Evolutionary conservation across 371 early-diverging fungal species (phyloP).

Genomic region (Syncephalis fuscata): DNA sequence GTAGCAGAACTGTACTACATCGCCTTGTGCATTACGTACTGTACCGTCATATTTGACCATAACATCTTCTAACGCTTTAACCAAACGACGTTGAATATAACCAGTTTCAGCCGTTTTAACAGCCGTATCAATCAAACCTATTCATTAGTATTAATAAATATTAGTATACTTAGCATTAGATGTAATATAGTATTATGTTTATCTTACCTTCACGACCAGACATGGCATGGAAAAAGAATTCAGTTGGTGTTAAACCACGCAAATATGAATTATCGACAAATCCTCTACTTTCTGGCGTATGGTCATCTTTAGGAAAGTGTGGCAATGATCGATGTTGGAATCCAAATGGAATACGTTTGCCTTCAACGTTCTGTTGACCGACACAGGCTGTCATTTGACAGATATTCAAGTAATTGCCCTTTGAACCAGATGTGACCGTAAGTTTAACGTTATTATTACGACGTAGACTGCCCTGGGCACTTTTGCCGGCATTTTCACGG

Average conservation of each 20-base stretch:
- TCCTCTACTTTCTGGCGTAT: conserved; percentile 92
- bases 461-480: conserved; percentile 76
- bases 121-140: conserved; percentile 90
- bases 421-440: conserved; percentile 98
- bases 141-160: neutral
- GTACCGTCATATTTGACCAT: conserved; percentile 98
- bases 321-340: conserved; percentile 95
- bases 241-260: conserved; percentile 94
- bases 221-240: conserved; percentile 99
- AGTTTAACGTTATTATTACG: conserved; percentile 96
- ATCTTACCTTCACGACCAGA: conserved; percentile 96
- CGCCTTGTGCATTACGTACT: conserved; percentile 87
- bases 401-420: conserved; percentile 97
- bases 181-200: neutral
- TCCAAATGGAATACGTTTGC: conserved; percentile 97
- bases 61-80: conserved; percentile 98
- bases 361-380: conserved; percentile 99
- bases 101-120: conserved; percentile 99
- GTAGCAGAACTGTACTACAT: conserved; percentile 92
- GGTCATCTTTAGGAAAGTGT: conserved; percentile 97
- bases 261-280: conserved; percentile 99
- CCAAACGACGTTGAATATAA: conserved; percentile 98
- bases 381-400: conserved; percentile 99
- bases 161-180: conserved; percentile 2
- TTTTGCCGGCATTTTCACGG: conserved; percentile 92